Base-by-base conservation (phyloP, 768 basidiomycete genomes). In the Hortiboletus campestris region DNA sequence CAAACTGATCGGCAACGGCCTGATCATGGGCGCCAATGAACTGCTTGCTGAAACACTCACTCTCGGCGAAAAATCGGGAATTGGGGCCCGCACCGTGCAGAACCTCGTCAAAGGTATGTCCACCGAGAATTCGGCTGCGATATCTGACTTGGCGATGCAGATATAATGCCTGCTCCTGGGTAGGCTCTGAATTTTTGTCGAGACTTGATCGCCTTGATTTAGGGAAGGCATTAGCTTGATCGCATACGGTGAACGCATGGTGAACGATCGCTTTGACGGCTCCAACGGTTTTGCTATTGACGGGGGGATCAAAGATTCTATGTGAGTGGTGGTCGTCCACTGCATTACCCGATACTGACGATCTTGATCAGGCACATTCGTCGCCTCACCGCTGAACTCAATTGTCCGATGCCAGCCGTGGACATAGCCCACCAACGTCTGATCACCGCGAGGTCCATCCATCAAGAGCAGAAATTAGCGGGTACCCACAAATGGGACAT, bases 271-370 rank as follows among this genome's bases (percentile, higher is more conserved):
- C 34, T 95, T 94, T 65, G 86, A 91, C 53, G 89, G 84, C 20
- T 75, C 79, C 10, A 75, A 73, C 17, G 94, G 92, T 14, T 94
- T 96, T 68, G 75, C 85, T 13, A 82, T 94, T 46, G 85, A 90
- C 44, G 89, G 89, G n/a, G 94, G 91, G 17, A 84, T 96, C 64
- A 93, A 93, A 65, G 93, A 94, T 65, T 87, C 90, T 0, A 72
- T 80, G 79, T 85, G 43, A 32, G 80, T 75, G 8, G 8, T 51
- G 7, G 17, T 36, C n/a, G 56, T 34, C 31, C 9, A 28, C 19
- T 51, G 10, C 10, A 48, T 49, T 35, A 31, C 58, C 5, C 2
- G 9, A 39, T 59, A 40, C 41, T 53, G 29, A 67, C 22, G 25
- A 53, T 53, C 11, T 31, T 52, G 28, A 41, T 19, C 56, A 83